Conservation (phyloP, 1,284 basidiomycete species). For the Irpex sp. region DNA sequence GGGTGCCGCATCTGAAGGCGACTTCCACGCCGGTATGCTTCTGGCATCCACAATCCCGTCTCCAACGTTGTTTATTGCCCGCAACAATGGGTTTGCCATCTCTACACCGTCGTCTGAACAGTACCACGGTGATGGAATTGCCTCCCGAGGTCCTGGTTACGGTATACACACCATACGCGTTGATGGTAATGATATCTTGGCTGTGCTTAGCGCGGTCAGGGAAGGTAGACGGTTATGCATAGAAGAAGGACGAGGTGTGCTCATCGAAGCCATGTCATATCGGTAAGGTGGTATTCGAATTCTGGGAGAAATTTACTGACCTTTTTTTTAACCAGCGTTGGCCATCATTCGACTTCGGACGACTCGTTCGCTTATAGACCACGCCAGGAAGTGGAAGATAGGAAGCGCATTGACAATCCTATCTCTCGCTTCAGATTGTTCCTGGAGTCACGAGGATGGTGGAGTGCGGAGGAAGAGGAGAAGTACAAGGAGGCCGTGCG, state of each 20-base stretch:
- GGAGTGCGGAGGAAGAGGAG: constrained; percentile 76
- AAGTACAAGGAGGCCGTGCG: constrained; percentile 68
- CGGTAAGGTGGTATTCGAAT: constrained; percentile 39
- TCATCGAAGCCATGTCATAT: constrained; percentile 93
- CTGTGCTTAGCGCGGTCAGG: constrained; percentile 78
- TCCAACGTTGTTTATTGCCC: constrained; percentile 72
- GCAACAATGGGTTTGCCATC: constrained; percentile 93
- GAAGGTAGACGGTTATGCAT: constrained; percentile 80
- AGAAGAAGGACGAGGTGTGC: constrained; percentile 76
- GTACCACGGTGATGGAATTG: constrained; percentile 92
- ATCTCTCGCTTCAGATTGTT: constrained; percentile 82
- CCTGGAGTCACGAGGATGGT: constrained; percentile 85
- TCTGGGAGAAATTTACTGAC: neutral
- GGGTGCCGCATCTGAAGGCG: constrained; percentile 76
- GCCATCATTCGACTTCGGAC: constrained; percentile 95
- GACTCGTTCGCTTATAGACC: constrained; percentile 91
- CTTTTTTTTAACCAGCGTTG: constrained; percentile 47
- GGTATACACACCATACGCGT: constrained; percentile 89
- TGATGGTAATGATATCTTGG: constrained; percentile 92
- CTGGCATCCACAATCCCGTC: constrained; percentile 74
- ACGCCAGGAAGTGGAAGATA: constrained; percentile 82
- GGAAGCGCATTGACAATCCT: constrained; percentile 87
- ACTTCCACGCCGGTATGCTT: constrained; percentile 77
- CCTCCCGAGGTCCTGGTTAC: constrained; percentile 90
- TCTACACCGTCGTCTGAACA: constrained; percentile 91